Conservation (phyloP, 2,329 filamentous ascomycete genomes). For the Pestalotiopsis sp. region DNA sequence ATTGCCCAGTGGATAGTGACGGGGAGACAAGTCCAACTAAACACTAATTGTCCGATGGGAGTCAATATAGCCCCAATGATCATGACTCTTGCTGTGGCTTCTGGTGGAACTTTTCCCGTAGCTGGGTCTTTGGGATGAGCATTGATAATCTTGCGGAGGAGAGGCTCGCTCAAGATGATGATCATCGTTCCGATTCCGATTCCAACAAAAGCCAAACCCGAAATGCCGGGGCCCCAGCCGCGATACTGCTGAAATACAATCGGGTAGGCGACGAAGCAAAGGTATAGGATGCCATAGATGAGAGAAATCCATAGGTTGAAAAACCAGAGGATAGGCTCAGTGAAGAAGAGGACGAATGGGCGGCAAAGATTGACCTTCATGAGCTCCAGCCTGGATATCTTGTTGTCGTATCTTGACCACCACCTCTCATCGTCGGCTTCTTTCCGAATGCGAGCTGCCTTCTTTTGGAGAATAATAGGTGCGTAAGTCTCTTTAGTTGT, state of each 20-base stretch:
- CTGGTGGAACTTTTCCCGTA: constrained; percentile 74
- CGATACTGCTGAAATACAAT: constrained; percentile 77
- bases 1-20: constrained; percentile 78
- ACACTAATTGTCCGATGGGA: constrained; percentile 80
- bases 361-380: constrained; percentile 76
- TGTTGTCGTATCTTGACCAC: constrained; percentile 82
- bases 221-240: constrained; percentile 74
- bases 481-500: constrained; percentile 76
- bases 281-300: constrained; percentile 84
- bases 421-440: constrained; percentile 72
- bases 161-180: constrained; percentile 65
- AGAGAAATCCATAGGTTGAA: constrained; percentile 75
- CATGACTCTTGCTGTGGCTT: constrained; percentile 80
- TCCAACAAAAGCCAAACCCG: constrained; percentile 79
- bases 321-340: constrained; percentile 79
- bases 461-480: constrained; percentile 68
- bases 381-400: constrained; percentile 63
- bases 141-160: constrained; percentile 79
- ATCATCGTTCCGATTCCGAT: constrained; percentile 66
- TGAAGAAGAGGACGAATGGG: constrained; percentile 76
- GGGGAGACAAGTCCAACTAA: constrained; percentile 86
- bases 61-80: constrained; percentile 75
- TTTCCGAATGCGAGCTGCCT: constrained; percentile 65
- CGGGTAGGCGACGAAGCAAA: constrained; percentile 90
- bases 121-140: constrained; percentile 72